phyloP scores from a whole-genome alignment of 2,329 filamentous ascomycete genomes.

The Pseudocercospora eumusae region DNA sequence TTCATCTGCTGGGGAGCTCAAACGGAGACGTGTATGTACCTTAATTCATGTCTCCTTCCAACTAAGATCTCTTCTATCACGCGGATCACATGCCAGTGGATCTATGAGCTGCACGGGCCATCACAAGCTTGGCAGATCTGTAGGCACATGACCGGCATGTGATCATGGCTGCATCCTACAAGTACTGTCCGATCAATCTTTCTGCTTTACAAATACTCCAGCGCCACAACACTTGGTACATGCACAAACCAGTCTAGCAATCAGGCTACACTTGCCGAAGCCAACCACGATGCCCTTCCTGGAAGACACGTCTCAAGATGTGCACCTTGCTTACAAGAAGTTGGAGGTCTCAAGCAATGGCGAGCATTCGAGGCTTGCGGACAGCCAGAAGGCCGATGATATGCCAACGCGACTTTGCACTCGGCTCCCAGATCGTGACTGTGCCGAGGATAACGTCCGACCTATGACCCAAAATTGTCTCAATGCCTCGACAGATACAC shows the following conservation, averaged over 20 bases:
- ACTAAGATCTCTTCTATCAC: neutral
- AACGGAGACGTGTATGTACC: slow-evolving; percentile 4
- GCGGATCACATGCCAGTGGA: neutral
- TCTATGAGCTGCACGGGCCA: neutral
- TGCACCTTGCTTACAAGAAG: neutral
- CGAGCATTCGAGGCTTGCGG: neutral
- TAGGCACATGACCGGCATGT: neutral
- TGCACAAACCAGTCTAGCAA: neutral
- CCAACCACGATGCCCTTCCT: neutral
- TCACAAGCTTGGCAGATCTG: neutral
- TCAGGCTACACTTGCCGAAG: neutral
- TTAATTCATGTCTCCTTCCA: neutral
- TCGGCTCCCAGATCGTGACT: neutral
- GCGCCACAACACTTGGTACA: neutral
- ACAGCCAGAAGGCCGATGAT: neutral
- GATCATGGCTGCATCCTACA: neutral
- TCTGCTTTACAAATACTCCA: neutral
- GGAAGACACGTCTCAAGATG: neutral
- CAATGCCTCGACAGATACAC: neutral
- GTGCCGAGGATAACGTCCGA: neutral
- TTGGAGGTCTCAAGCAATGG: slow-evolving; percentile 1
- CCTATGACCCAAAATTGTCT: neutral
- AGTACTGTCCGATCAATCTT: neutral
- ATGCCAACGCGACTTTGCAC: neutral
- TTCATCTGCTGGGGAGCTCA: neutral